Evolutionary conservation across 2,329 filamentous ascomycete genomes (phyloP), one percentile per base, ranked within the genome.

Genomic region (Fusarium nurragi): DNA sequence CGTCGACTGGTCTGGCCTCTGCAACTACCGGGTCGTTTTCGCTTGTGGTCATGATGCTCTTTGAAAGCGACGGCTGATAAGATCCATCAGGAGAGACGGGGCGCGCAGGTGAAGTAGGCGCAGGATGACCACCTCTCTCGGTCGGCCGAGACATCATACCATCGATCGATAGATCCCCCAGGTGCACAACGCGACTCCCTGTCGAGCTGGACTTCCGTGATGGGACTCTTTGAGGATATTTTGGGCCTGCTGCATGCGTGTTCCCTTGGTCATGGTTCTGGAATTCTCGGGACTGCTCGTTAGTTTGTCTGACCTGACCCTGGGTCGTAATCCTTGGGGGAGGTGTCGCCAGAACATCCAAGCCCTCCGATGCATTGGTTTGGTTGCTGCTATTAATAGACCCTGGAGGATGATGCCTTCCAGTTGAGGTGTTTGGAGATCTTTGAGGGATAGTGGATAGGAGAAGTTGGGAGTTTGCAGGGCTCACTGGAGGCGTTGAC

Each of bases 131-230:
- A 12, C 64, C 47, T 32, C 30, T 50, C 9, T 46, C 25, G 14
- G 30, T 47, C 13, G 58, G 32, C 54, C 64, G 71, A 53, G 61
- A 70, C 65, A 72, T 72, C 62, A 73, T 68, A 45, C 65, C 64
- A 46, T 73, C 71, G 41, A 73, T 73, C 5, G 71, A 73, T 34
- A 57, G 51, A 22, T 68, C 64, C n/a, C 54, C 48, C 10, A 67
- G 55, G 43, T 65, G 47, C 32, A 69, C 50, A 25, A 68, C 64
- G 39, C 64, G 70, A 28, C 50, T 62, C 16, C 65, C 60, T 19
- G 48, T 51, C 51, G 73, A 69, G 41, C 73, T 77, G 3, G 73
- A 73, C 21, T 54, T 67, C 32, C 74, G 71, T 11, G 58, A 52
- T 9, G 74, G 73, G 37, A 56, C 41, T 22, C 28, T 46, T 3